Base-by-base conservation (phyloP, 371 early-diverging fungal genomes). In the Mucor velutinosus region DNA sequence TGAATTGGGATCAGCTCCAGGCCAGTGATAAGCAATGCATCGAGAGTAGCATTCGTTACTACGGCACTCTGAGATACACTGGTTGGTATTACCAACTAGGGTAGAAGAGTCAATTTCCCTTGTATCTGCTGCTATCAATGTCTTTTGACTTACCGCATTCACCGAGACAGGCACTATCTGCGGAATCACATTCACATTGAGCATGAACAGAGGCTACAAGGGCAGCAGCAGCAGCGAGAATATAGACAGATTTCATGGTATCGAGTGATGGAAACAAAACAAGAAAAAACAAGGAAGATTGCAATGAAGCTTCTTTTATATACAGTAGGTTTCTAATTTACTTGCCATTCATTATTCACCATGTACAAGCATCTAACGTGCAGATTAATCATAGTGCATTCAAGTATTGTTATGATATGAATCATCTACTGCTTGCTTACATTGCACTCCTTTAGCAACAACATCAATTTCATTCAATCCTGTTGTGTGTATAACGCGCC, bases 11-110 rank as follows among this genome's bases (percentile, higher is more conserved):
- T 66, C 56, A 30, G 43, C 55, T n/a, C 72, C 74, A 7, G 80
- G 80, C 80, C 80, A 80, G 53, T 77, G 67, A 29, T 75, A 56
- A 23, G 63, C 55, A 25, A 80, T 75, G 58, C 80, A 80, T 7
- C 62, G 49, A 8, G 67, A 64, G 49, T 75, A 80, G 57, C 80
- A 80, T 32, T 53, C 66, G 30, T 70, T 64, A 17, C 61, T 67
- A 25, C 30, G 12, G 30, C 80, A 80, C 4, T 39, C 35, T 21
- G 62, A 35, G 23, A 80, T 57, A 57, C 80, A 80, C n/a, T 56
- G 29, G n/a, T 77, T 69, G 12, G 76, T 70, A 5, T 43, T 29
- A n/a, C 43, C 62, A 5, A 80, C 80, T 80, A 66, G 0, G 12
- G 51, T n/a, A 61, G 45, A 63, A 45, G 27, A 2, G 15, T 25